Base-by-base conservation (phyloP, 352 stramenopile genomes). In the Phytophthora vignae region DNA sequence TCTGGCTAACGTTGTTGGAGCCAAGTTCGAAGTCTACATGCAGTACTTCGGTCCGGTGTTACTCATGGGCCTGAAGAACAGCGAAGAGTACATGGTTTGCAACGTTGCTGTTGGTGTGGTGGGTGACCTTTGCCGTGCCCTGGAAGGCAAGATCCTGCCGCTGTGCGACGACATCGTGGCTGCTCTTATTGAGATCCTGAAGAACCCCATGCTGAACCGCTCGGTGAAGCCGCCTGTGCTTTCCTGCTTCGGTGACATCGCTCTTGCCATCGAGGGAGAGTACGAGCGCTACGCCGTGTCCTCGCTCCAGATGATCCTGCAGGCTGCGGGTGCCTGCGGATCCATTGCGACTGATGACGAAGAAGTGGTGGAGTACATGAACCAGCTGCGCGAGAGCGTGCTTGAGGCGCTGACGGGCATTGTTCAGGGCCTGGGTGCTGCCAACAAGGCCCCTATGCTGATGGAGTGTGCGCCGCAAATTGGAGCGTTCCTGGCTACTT, bases 291-390 rank as follows among this genome's bases (percentile, higher is more conserved):
- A 97, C 73, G 81, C 92, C n/a, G 69, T 75, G 17, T 79, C 87
- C 46, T 93, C 92, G 29, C 78, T 96, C 60, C 79, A 92, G 61
- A 96, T 97, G 85, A 92, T 97, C 49, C 64, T 94, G 36, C 89
- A 97, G 67, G 90, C 90, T 5, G 94, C 96, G 12, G 90, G 91
- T 29, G 83, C 90, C n/a, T 98, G 93, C 31, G 82, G 86, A 29
- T 83, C 85, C 14, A 95, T 97, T 54, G 78, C 90, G 21, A 93
- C 92, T 6, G 94, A 99, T 62, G 97, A 99, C 71, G 97, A 99
- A 66, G 97, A 99, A 57, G 88, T 99, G n/a, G 93, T 99, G 69
- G 96, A 99, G 48, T 99, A 99, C 78, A 97, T 99, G 76, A 99
- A 99, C 81, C 84, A 92, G 58, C 85, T 99, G 10, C 89, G 97